Evolutionary conservation across 768 basidiomycete species (phyloP), one percentile per base, ranked within the genome.

Genomic region (Macrolepiota fuliginosa): DNA sequence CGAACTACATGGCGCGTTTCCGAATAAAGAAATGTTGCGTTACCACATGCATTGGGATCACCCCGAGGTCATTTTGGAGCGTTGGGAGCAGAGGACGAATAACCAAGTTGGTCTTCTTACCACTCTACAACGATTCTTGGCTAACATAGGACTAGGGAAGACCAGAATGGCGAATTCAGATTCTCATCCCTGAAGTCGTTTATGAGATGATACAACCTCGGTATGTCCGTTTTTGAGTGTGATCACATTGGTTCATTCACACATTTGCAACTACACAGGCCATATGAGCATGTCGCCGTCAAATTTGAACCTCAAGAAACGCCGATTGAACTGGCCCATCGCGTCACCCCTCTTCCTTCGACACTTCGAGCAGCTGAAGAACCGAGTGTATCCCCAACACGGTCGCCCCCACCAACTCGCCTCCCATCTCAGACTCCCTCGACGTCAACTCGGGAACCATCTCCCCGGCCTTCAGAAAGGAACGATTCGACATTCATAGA

Each of bases 41-140:
- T 51, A 36, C 17, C 65, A 66, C 47, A 22, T 66, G 4, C 39
- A 60, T 4, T 64, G 61, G 63, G 65, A 66, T 29, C 65, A 66
- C 25, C 19, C 32, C 1, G 63, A 64, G 22, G 49, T 66, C 22
- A 50, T 53, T 19, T n/a, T 62, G 10, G 58, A 64, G 36, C 64
- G 65, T 19, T 61, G 60, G 60, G 60, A 61, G 40, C 60, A 61
- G 53, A 54, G 60, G 54, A 54, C 54, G 29, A 61, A 55, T 27
- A 61, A 55, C 11, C 54, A 54, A 45, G 60, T 61, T 12, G 13
- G 60, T 37, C 11, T 4, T 11, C 12, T 37, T 13, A 17, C 32
- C 1, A 4, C 9, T 17, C 22, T 15, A 9, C 2, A 29, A 6
- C 7, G 13, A 25, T 2, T 27, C 12, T 15, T 6, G 6, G 25